These are phyloP conservation scores for Phaeosphaeriaceae sp. DNA, from an alignment of 2,329 filamentous ascomycete genomes.

Conservation along the genomic window DNA sequence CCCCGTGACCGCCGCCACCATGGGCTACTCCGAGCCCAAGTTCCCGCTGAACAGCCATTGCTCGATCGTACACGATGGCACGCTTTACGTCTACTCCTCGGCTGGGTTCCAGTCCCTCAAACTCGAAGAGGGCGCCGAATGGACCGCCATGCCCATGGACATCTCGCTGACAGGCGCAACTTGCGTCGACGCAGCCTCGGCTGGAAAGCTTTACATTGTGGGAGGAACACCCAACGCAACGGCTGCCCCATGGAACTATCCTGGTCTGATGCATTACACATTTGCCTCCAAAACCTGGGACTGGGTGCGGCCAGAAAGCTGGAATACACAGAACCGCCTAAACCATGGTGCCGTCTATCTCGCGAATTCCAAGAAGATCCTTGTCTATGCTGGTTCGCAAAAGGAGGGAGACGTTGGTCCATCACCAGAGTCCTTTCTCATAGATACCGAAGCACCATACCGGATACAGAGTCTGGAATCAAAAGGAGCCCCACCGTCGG, in stretches of 20 bases:
- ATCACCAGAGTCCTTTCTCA: conserved; percentile 78
- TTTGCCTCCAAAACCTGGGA: conserved; percentile 67
- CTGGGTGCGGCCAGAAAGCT: conserved; percentile 57
- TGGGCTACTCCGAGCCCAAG: conserved; percentile 76
- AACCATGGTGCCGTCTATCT: conserved; percentile 81
- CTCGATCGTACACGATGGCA: conserved; percentile 80
- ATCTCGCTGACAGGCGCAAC: conserved; percentile 75
- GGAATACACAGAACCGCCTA: conserved; percentile 70
- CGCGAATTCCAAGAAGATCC: conserved; percentile 70
- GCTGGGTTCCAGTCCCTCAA: conserved; percentile 77
- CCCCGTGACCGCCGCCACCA: conserved; percentile 47
- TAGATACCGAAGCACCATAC: conserved; percentile 72
- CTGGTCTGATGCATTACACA: conserved; percentile 75
- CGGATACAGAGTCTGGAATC: conserved; percentile 60
- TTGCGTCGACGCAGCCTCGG: conserved; percentile 75
- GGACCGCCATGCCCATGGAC: conserved; percentile 71
- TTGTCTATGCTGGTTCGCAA: conserved; percentile 81
- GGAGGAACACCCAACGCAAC: conserved; percentile 65
- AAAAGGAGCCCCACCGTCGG: conserved; percentile 63
- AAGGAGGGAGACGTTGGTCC: conserved; percentile 61
- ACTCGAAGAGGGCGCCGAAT: conserved; percentile 72
- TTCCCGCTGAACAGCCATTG: conserved; percentile 78
- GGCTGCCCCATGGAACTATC: conserved; percentile 60
- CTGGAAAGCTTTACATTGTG: conserved; percentile 77
- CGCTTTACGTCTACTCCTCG: conserved; percentile 82